Base-by-base conservation (phyloP, 1,139 yeast genomes). In the Scheffersomyces illinoinensis region DNA sequence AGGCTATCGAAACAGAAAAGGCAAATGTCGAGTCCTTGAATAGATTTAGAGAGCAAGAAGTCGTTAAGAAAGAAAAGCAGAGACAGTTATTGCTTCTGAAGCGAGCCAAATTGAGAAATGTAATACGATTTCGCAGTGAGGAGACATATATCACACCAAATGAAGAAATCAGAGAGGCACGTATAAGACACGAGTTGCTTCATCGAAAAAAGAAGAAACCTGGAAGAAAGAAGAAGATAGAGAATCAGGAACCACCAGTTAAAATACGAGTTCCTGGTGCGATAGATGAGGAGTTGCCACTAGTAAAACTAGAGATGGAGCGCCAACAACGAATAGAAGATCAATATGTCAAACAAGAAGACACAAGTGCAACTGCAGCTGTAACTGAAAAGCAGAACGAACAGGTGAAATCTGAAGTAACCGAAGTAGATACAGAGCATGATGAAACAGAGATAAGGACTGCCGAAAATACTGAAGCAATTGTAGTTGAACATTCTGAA, bases 1-100 rank as follows among this genome's bases (percentile, higher is more conserved):
- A 93, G 69, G 98, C 99, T 0, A 79, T 87, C 53, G 90, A 89
- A 65, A 96, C 98, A 0, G 99, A 95, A 71, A 82, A 84, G 68
- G 83, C 84, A 55, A 95, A 96, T 71, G 76, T 87, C 4, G 79
- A 85, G 43, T 90, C 98, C 3, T 78, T 95, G 63, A 86, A 90
- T 61, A 81, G 83, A 67, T 93, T 91, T 68, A 85, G 89, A 66
- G 96, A 93, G 66, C 95, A 91, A 70, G 99, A 95, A 71, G 80
- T 90, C 53, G 89, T 87, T 53, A 89, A 91, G 68, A 92, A 91
- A 71, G 89, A 89, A 71, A 84, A 84, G 57, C 93, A 93, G 68
- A 78, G 93, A 59, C 92, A 89, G 52, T 77, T 90, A 61, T 84
- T 91, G 72, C 79, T 86, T 60, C 89, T 90, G 70, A 85, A 83